Base-by-base conservation (phyloP, 129 eudicot species). In the Scalesia atractyloides region DNA sequence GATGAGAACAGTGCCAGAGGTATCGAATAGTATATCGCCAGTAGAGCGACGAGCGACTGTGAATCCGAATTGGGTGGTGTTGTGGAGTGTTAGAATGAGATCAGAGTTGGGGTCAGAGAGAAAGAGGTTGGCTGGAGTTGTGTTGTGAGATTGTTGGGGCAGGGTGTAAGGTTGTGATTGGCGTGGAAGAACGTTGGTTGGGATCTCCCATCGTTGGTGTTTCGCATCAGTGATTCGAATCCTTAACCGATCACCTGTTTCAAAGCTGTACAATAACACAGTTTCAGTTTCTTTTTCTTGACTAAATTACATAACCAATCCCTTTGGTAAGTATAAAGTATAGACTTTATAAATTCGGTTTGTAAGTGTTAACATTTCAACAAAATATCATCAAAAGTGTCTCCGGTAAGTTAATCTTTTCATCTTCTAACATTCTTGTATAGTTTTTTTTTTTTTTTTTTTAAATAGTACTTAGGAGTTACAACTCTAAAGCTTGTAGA, bases 141-240 rank as follows among this genome's bases (percentile, higher is more conserved):
- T 81, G 5, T 10, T 73, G 68, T 39, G 60, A 74, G 39, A 26
- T 77, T 46, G 49, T 68, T 36, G 48, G 43, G 63, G 69, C 1
- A 73, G 58, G 9, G 50, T 11, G 13, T 72, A 33, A 1, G 50
- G 52, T 50, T 44, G 86, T 39, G 83, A 37, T 47, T 30, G 80
- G 30, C 96, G 96, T 53, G 83, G 96, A 46, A 88, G 58, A 61
- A 84, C 33, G 68, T 73, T 13, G 58, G 66, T 50, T 11, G 97
- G 96, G 64, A 91, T 66, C 75, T 91, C 97, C 96, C 96, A 91
- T 64, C 97, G 66, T 60, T 63, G 65, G 59, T 67, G 68, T 66
- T 83, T 46, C 11, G 91, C 82, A 54, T 86, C 97, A 0, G 82
- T 86, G 30, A 91, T 81, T 60, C 82, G 83, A 66, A 91, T 69